Evolutionary conservation across 139 green algal species (phyloP).

Genomic region (Haematococcus sp.): DNA sequence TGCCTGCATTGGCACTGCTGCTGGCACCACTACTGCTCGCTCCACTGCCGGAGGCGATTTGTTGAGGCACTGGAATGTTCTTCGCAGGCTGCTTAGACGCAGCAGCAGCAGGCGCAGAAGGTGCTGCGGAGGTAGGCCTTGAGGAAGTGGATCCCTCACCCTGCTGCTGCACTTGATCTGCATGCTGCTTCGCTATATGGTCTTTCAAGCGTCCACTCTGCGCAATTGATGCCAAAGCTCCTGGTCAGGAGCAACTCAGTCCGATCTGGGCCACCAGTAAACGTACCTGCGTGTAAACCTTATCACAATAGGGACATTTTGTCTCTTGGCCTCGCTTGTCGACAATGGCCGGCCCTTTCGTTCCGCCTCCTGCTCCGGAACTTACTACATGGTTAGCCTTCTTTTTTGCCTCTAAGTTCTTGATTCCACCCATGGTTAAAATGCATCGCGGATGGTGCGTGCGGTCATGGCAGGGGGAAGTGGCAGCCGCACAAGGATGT

Average conservation of each 20-base stretch:
- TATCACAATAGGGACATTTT: conserved; percentile 84
- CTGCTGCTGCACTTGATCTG: conserved; percentile 33
- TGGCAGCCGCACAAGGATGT: too few relatives aligned
- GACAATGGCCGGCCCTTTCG: conserved; percentile 72
- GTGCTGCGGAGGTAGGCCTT: background rate
- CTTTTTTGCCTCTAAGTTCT: conserved; percentile 70
- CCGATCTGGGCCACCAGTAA: background rate
- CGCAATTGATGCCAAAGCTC: background rate
- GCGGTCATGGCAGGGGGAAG: too few relatives aligned
- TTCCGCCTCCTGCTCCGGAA: conserved; percentile 71
- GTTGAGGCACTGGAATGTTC: background rate
- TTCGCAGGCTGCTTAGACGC: background rate
- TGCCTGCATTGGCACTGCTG: background rate
- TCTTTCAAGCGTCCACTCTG: conserved; percentile 62
- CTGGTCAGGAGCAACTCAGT: background rate
- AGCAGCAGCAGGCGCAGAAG: conserved; percentile 6
- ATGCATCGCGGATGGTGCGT: too few relatives aligned
- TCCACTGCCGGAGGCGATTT: too few relatives aligned
- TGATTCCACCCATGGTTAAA: conserved; percentile 63
- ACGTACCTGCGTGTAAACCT: conserved; percentile 77
- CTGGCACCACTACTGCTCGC: background rate
- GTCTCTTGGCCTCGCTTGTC: conserved; percentile 85
- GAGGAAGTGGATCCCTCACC: background rate
- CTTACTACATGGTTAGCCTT: conserved; percentile 61
- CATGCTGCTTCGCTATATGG: conserved; percentile 74